Percentiles rank a stretch among this genome's conserved stretches.
These are phyloP conservation scores for Xanthoconium separans DNA, from an alignment of 1,284 basidiomycete species.

Conservation along the genomic window DNA sequence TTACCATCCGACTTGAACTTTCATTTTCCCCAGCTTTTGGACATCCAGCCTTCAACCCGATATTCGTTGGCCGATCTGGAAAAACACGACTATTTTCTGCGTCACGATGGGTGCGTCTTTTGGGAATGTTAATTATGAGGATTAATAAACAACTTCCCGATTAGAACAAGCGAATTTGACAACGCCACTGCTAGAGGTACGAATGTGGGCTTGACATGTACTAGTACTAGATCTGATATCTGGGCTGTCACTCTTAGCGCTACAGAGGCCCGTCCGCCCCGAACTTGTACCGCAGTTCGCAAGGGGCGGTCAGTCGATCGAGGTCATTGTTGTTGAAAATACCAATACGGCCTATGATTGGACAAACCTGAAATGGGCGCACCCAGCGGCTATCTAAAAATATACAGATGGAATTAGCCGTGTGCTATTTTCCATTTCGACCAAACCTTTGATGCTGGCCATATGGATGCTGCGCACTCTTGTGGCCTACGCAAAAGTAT, in stretches of 20 bases:
- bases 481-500: slow-evolving; percentile 16
- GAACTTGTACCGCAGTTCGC: slow-evolving; percentile 22
- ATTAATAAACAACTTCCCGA: slow-evolving; percentile 7
- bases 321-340: slow-evolving; percentile 15
- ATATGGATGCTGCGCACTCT: slow-evolving; percentile 5
- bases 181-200: slow-evolving; percentile 22
- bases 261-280: slow-evolving; percentile 18
- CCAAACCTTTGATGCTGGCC: not conserved
- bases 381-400: slow-evolving; percentile 9
- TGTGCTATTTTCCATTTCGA: slow-evolving; percentile 7
- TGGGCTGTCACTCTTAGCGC: slow-evolving; percentile 9
- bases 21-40: slow-evolving; percentile 20
- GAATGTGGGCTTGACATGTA: not conserved
- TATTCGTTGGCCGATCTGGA: slow-evolving; percentile 23
- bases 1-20: not conserved
- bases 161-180: slow-evolving; percentile 27
- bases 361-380: slow-evolving; percentile 21
- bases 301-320: not conserved
- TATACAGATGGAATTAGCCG: slow-evolving; percentile 4
- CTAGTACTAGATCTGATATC: slow-evolving; percentile 8
- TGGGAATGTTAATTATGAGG: not conserved
- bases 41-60: slow-evolving; percentile 12
- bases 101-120: slow-evolving; percentile 20
- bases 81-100: slow-evolving; percentile 26
- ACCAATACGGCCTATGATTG: slow-evolving; percentile 16